Conservation (phyloP, 2,329 filamentous ascomycete genomes). For the Dactylellina parvicollis region DNA sequence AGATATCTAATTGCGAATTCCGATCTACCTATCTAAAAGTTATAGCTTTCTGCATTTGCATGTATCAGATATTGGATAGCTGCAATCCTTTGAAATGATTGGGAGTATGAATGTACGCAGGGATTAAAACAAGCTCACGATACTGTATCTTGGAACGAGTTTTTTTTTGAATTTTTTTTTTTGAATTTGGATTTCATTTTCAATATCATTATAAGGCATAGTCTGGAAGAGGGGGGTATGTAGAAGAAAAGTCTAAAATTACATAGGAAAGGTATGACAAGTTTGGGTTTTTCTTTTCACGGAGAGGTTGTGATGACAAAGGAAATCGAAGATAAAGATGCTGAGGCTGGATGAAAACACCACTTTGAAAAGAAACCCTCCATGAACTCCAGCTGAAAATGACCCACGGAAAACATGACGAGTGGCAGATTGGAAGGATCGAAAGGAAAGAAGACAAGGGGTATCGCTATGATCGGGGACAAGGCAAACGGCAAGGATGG, state of each 20-base stretch:
- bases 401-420: constrained; percentile 1
- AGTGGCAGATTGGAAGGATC: not conserved
- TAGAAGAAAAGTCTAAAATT: constrained; percentile 51
- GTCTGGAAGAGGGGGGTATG: constrained; percentile 31
- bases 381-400: constrained; percentile 35
- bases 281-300: not conserved
- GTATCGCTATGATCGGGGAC: constrained; percentile 38
- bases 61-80: too few relatives aligned
- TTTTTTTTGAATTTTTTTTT: constrained; percentile 17
- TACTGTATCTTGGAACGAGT: too few relatives aligned
- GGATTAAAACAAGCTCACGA: too few relatives aligned
- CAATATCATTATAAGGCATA: constrained; percentile 53
- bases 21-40: too few relatives aligned
- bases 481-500: constrained; percentile 7
- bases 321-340: constrained; percentile 15
- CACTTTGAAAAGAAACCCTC: constrained; percentile 5
- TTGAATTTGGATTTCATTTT: constrained; percentile 19
- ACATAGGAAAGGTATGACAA: constrained; percentile 39
- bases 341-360: not conserved
- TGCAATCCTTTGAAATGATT: too few relatives aligned
- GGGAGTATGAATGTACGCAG: too few relatives aligned
- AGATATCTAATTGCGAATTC: too few relatives aligned
- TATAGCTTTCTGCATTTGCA: too few relatives aligned
- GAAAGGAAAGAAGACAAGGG: not conserved
- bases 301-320: not conserved